These are phyloP conservation scores for Colletotrichum higginsianum DNA, from an alignment of 2,329 filamentous ascomycete genomes.

Conservation along the genomic window DNA sequence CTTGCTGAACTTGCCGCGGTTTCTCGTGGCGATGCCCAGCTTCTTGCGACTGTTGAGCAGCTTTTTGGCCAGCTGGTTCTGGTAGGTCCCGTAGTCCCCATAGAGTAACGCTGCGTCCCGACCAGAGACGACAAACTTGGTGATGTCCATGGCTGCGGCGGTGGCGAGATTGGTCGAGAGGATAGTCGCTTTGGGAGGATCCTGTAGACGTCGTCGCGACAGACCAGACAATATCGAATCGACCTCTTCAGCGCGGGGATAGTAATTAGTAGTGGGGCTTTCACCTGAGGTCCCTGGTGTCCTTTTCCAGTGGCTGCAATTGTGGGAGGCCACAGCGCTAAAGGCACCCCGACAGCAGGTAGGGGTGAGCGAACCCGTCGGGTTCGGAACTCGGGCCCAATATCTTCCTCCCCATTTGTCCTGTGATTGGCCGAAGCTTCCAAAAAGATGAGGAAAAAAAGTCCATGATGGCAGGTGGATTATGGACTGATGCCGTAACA, in stretches of 20 bases:
- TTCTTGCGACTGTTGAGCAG: slow-evolving; percentile 88
- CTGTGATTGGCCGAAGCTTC: slow-evolving; percentile 34
- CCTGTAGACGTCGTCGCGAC: slow-evolving; percentile 1
- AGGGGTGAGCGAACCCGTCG: no score
- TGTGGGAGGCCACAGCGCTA: neutral
- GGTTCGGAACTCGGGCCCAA: slow-evolving; percentile 12
- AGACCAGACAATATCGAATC: slow-evolving; percentile 30
- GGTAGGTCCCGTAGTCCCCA: slow-evolving; percentile 91
- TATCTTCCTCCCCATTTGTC: slow-evolving; percentile 11
- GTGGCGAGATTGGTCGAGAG: neutral
- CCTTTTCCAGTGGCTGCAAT: slow-evolving; percentile 17
- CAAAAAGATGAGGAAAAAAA: slow-evolving; percentile 2
- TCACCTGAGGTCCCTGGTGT: slow-evolving; percentile 23
- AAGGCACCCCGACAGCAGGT: neutral
- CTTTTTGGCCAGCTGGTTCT: slow-evolving; percentile 82
- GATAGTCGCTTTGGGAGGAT: neutral
- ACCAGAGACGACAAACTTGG: slow-evolving; percentile 83
- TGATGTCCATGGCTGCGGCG: slow-evolving; percentile 83
- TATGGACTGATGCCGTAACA: slow-evolving; percentile 16
- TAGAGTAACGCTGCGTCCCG: slow-evolving; percentile 88
- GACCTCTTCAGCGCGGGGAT: slow-evolving; percentile 35
- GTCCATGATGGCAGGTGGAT: slow-evolving; percentile 18
- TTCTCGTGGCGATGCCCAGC: slow-evolving; percentile 86
- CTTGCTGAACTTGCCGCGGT: slow-evolving; percentile 86
- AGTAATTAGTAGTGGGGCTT: slow-evolving; percentile 27